Base-by-base conservation (phyloP, 805 yeast species). In the Cyberlindnera subsufficiens region DNA sequence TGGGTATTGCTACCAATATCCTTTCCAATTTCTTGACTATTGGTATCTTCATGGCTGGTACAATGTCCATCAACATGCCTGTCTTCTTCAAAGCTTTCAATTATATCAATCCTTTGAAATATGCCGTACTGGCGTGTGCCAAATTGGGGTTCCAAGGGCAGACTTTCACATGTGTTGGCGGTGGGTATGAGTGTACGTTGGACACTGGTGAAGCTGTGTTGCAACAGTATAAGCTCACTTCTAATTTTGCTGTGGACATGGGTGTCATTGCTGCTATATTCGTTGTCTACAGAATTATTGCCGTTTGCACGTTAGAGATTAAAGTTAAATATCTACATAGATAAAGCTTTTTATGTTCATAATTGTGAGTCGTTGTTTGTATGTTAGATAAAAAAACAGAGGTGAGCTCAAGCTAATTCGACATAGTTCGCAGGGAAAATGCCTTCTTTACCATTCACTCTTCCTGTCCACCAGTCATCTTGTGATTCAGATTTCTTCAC, bases 391-490 rank as follows among this genome's bases (percentile, higher is more conserved):
- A 34, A 14, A n/a, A 30, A 17, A 35, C 17, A 45, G 22, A 14
- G 16, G 25, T 14, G 17, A 17, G 6, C 17, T 40, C 30, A 67
- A 11, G 68, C 72, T 55, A 90, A 65, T 60, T 90, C 95, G 35
- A 91, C 97, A 59, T 91, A 91, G 62, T 91, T 91, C 3, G 99
- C 99, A 9, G 99, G 99, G 75, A 91, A 91, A 18, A 90, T 90
- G 35, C 99, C 99, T 55, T 86, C 87, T 47, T 66, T 67, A 11
- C 95, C 91, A 52, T 85, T 86, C 42, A 80, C 69, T 60, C 85
- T 80, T 22, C 99, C 99, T 0, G 96, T 88, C 99, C 99, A 93
- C 99, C 99, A 93, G 62, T 93, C 98, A 61, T 93, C 96, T 39
- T 80, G 78, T 13, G 96, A 83, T 8, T 85, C 90, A 9, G 93